Evolutionary conservation across 768 basidiomycete genomes (phyloP).

Genomic region (Lactarius vividus): DNA sequence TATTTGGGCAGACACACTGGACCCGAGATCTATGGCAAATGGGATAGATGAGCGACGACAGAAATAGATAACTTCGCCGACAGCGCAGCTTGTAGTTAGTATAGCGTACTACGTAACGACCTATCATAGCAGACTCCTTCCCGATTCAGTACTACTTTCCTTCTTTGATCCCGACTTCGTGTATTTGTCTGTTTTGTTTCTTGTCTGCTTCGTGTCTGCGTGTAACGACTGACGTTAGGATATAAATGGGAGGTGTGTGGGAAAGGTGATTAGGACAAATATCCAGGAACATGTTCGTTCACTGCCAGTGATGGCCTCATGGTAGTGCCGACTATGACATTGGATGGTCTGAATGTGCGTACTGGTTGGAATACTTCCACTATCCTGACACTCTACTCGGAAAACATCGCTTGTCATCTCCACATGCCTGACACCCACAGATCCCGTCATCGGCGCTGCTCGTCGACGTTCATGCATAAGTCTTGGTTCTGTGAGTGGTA

Average conservation of each 20-base stretch:
- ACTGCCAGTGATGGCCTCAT: too few relatives aligned
- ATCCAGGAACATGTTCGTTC: too few relatives aligned
- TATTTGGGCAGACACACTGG: slow-evolving; percentile 51
- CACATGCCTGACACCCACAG: slow-evolving; percentile 89
- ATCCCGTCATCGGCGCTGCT: slow-evolving; percentile 87
- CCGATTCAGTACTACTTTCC: slow-evolving; percentile 35
- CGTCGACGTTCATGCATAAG: slow-evolving; percentile 32
- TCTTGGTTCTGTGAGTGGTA: slow-evolving; percentile 50
- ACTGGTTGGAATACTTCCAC: background rate
- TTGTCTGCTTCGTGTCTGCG: too few relatives aligned
- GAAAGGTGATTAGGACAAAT: too few relatives aligned
- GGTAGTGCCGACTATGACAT: too few relatives aligned
- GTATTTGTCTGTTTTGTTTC: too few relatives aligned
- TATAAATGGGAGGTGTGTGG: too few relatives aligned
- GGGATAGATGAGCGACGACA: background rate
- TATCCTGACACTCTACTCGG: background rate
- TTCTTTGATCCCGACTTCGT: too few relatives aligned
- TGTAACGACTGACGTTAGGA: too few relatives aligned
- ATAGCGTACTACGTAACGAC: background rate
- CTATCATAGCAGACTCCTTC: too few relatives aligned
- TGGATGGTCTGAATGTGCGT: slow-evolving; percentile 77
- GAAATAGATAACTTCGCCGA: background rate
- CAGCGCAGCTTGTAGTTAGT: background rate
- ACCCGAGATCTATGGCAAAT: slow-evolving; percentile 14
- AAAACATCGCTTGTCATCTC: slow-evolving; percentile 82